Base-by-base conservation (phyloP, 2,329 filamentous ascomycete genomes). In the Ophiognomonia clavigignenti-juglandacearum region DNA sequence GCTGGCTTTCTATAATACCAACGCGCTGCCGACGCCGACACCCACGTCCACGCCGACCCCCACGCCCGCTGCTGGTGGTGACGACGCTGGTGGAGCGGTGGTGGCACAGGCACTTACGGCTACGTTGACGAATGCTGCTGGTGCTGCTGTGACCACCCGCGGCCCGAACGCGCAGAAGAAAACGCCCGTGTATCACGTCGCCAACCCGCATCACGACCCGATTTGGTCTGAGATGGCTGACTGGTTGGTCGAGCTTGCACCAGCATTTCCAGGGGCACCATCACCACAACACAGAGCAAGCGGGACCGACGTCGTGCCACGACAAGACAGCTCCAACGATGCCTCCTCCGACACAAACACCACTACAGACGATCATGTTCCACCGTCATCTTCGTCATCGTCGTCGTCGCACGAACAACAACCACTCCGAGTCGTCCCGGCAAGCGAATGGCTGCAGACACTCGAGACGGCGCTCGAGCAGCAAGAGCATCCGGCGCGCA, bases 181-280 rank as follows among this genome's bases (percentile, higher is more conserved):
- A n/a, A 43, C 46, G 9, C 48, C 51, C 1, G 67, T 78, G 4
- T 72, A 70, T 48, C 74, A 80, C 56, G 61, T 78, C 3, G 53
- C 78, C 23, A 78, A 77, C 50, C 64, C 68, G 23, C 63, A 72
- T 48, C 58, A 47, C 8, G 54, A 54, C 7, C 69, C 71, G 4
- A 67, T 56, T 2, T 78, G 73, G 74, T 57, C 52, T 1, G 61
- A 71, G 40, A 61, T 79, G 55, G 58, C 78, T n/a, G 51, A 55
- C 4, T 75, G 70, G 72, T 51, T 74, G 34, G 42, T 37, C 20
- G 48, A 47, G 13, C n/a, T 32, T 7, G 34, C 45, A 0, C 6
- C 24, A 10, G 24, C 6, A 10, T 6, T 42, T 42, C 1, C 24
- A 43, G 3, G 39, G 50, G 53, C 36, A 35, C 1, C 69, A 10